A percentile compares a stretch with the other conserved stretches of the same genome.
Evolutionary conservation across 345 rosid species (phyloP).

Genomic region (Gossypium thurberi): DNA sequence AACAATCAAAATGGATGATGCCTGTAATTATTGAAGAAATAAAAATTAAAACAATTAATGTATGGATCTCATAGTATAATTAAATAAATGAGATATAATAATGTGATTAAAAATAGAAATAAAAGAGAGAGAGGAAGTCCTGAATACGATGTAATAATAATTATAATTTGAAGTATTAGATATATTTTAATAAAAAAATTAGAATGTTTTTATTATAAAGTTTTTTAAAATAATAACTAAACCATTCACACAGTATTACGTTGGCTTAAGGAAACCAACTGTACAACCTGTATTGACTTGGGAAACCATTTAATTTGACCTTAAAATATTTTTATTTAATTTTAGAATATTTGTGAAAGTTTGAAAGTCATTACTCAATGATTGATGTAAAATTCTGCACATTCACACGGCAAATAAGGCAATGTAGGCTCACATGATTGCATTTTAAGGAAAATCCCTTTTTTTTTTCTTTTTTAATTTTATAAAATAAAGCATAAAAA

Average conservation of each 20-base stretch:
- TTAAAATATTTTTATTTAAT: neutral
- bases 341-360: neutral
- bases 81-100: too few relatives aligned
- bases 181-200: too few relatives aligned
- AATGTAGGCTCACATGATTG: slow-evolving; percentile 1
- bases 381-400: neutral
- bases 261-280: neutral
- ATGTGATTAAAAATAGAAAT: too few relatives aligned
- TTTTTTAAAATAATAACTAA: too few relatives aligned
- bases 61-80: neutral
- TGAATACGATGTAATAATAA: too few relatives aligned
- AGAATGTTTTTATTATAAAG: too few relatives aligned
- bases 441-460: neutral
- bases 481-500: neutral
- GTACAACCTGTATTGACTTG: neutral
- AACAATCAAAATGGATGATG: neutral
- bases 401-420: neutral
- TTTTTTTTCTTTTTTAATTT: neutral
- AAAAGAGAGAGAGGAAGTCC: too few relatives aligned
- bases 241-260: too few relatives aligned
- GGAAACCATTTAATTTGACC: neutral
- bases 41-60: neutral
- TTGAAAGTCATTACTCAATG: neutral
- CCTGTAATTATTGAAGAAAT: neutral
- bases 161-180: too few relatives aligned